Base-by-base conservation (phyloP, 306 rosid species). In the Pyrus betulifolia region DNA sequence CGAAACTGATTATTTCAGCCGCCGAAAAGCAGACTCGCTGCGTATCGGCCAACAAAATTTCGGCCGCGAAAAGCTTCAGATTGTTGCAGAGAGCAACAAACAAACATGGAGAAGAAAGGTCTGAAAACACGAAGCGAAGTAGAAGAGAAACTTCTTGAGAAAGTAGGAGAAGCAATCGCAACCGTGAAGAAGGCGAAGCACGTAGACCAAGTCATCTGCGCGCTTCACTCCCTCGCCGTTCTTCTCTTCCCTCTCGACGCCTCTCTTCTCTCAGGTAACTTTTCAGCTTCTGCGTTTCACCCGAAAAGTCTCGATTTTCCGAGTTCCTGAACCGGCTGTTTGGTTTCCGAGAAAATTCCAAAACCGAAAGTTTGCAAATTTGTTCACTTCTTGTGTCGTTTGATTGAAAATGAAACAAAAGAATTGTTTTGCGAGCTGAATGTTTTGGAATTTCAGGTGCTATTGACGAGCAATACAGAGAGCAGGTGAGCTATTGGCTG, bases 121-220 rank as follows among this genome's bases (percentile, higher is more conserved):
- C 55, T 57, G 38, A 88, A 76, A 82, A 80, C 33, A 66, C 64
- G 71, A 84, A 86, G 82, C 77, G 89, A 86, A 51, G 54, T 69
- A 70, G 93, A 92, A 85, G 76, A 55, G 3, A 79, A 74, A 45
- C 85, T 89, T 0, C 68, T 88, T 15, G 83, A 57, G 27, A 89
- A 83, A 75, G 90, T 85, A 8, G 91, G 90, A 52, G 84, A 90
- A 84, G 96, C 87, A 25, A 90, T 95, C 38, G 86, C 91, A 21
- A 65, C 76, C 45, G 63, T 88, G 5, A 83, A 78, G 78, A 84
- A 59, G 28, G 93, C 97, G 46, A 90, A 90, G 70, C 87, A 87
- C 44, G 91, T 89, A 44, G 97, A 95, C 89, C 82, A 92, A 80
- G 93, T 95, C 69, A 81, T 95, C 68, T 83, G 80, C 67, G 83